Evolutionary conservation across 75 land plant species (phyloP).

Genomic region (Cryptomeria japonica): DNA sequence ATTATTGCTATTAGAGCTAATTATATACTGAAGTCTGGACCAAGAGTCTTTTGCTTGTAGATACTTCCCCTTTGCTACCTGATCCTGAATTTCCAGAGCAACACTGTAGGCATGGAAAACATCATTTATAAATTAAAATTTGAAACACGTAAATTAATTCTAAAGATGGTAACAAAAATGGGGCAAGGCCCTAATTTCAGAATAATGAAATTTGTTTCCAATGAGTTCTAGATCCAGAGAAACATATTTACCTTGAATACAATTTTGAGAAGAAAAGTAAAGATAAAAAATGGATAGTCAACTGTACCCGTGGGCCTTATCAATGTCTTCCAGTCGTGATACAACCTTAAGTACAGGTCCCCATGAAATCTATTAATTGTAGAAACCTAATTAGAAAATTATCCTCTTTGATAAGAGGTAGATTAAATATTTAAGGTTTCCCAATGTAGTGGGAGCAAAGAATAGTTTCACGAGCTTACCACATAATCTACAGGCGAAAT

Average conservation of each 20-base stretch:
- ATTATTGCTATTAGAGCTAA: constrained; percentile 10
- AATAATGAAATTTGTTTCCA: not conserved
- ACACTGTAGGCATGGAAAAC: constrained; percentile 25
- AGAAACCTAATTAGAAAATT: not conserved
- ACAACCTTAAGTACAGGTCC: constrained; percentile 78
- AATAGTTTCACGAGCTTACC: constrained; percentile 27
- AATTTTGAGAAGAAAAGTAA: not conserved
- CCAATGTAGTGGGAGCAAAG: not conserved
- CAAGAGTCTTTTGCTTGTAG: constrained; percentile 45
- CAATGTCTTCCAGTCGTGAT: constrained; percentile 68
- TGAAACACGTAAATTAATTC: not conserved
- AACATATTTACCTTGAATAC: not conserved
- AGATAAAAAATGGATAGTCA: constrained; percentile 1
- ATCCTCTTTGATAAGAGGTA: not conserved
- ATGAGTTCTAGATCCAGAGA: not conserved
- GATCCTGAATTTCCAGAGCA: constrained; percentile 44
- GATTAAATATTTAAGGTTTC: not conserved
- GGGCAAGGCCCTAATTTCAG: not conserved
- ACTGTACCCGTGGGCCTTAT: constrained; percentile 29
- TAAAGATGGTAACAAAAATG: not conserved
- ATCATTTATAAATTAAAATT: not conserved
- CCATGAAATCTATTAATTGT: constrained; percentile 69
- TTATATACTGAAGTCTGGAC: constrained; percentile 33
- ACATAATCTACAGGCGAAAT: constrained; percentile 90
- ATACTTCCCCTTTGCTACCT: constrained; percentile 35